Evolutionary conservation across 2,329 filamentous ascomycete species (phyloP).

Genomic region (Epichloe sylvatica): DNA sequence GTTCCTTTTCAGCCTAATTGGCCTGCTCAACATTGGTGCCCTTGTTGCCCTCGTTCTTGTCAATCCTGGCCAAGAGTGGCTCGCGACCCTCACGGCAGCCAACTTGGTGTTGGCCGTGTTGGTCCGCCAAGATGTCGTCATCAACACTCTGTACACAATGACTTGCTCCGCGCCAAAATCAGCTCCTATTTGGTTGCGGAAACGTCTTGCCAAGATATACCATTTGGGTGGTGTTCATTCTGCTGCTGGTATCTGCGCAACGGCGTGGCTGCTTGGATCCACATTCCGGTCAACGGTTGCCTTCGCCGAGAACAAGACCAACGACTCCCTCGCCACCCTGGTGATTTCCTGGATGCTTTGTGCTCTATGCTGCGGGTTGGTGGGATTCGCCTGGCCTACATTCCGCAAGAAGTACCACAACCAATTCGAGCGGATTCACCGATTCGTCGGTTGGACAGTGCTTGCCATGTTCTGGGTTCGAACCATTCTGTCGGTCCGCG

Average conservation of each 20-base stretch:
- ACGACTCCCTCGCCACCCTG: slow-evolving; percentile 26
- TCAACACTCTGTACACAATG: slow-evolving; percentile 36
- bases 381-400: slow-evolving; percentile 47
- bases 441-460: slow-evolving; percentile 58
- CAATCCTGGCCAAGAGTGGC: slow-evolving; percentile 20
- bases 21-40: slow-evolving; percentile 35
- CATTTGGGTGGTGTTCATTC: slow-evolving; percentile 39
- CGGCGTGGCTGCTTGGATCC: slow-evolving; percentile 34
- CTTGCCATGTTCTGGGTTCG: slow-evolving; percentile 53
- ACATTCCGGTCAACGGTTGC: slow-evolving; percentile 24
- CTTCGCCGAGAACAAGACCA: slow-evolving; percentile 16
- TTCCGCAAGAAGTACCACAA: slow-evolving; percentile 53
- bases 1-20: slow-evolving; percentile 39
- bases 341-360: slow-evolving; percentile 45
- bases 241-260: slow-evolving; percentile 33
- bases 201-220: slow-evolving; percentile 35
- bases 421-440: slow-evolving; percentile 55
- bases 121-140: slow-evolving; percentile 38
- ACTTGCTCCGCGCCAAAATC: slow-evolving; percentile 30
- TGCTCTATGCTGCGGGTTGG: slow-evolving; percentile 42
- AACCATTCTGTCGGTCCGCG: slow-evolving; percentile 39
- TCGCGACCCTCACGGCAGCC: slow-evolving; percentile 29
- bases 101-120: slow-evolving; percentile 37
- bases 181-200: slow-evolving; percentile 34
- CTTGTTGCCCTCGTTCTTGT: slow-evolving; percentile 28